phyloP scores from a whole-genome alignment of 495 filamentous ascomycete species.

The Xylaria castorea region DNA sequence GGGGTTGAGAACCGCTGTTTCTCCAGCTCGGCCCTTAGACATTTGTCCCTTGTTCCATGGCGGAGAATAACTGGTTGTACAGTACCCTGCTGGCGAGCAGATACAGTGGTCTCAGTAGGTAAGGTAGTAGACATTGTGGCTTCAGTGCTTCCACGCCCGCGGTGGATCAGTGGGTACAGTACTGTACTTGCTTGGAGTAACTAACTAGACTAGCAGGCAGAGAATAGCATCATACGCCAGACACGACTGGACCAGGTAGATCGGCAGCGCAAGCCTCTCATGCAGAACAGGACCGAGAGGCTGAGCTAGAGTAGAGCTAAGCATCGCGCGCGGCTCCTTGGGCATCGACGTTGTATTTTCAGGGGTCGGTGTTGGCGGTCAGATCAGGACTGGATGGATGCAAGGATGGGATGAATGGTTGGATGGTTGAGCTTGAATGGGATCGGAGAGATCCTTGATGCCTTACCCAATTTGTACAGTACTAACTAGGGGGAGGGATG shows the following conservation, averaged over 20 bases:
- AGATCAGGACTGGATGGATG: constrained; percentile 17
- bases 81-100: neutral
- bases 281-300: constrained; percentile 4
- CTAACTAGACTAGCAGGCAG: too few species aligned
- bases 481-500: neutral
- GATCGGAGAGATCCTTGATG: neutral
- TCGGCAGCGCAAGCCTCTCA: neutral
- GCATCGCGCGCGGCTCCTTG: constrained; percentile 22
- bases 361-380: constrained; percentile 15
- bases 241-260: constrained; percentile 14
- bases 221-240: neutral
- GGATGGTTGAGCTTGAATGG: constrained; percentile 1
- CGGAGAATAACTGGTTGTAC: constrained; percentile 14
- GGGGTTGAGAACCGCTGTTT: constrained; percentile 35
- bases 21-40: constrained; percentile 28
- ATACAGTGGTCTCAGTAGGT: neutral
- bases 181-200: neutral
- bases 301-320: constrained; percentile 16
- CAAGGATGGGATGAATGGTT: neutral
- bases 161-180: constrained; percentile 6
- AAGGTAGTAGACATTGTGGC: neutral
- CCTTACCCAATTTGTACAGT: too few species aligned
- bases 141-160: neutral
- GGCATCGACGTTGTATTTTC: constrained; percentile 21
- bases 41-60: constrained; percentile 38